phyloP scores from a whole-genome alignment of 495 filamentous ascomycete genomes.

The Tuber indicum region DNA sequence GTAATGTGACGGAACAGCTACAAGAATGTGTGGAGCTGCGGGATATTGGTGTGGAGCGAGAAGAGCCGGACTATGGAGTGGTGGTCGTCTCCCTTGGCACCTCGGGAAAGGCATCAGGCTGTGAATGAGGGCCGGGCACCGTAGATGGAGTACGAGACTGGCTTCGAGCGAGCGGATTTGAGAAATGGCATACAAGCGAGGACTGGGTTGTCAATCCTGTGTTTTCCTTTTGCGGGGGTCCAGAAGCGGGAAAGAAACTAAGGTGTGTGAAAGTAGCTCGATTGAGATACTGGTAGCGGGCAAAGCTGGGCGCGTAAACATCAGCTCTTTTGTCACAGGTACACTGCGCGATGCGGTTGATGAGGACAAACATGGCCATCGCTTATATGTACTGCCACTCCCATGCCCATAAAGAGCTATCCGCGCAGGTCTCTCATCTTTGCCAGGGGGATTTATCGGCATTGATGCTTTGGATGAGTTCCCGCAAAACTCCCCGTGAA shows the following conservation, averaged over 20 bases:
- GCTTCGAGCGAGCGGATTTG: too few species aligned
- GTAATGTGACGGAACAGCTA: not conserved
- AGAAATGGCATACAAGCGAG: too few species aligned
- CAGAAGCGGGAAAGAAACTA: not conserved
- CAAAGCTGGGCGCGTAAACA: not conserved
- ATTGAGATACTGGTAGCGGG: not conserved
- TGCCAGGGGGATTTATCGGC: not conserved
- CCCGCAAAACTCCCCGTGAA: not conserved
- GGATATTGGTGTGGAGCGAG: not conserved
- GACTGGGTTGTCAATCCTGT: not conserved
- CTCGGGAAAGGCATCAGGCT: too few species aligned
- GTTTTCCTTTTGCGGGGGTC: not conserved
- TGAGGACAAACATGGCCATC: not conserved
- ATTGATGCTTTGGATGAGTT: not conserved
- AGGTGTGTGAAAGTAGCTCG: not conserved
- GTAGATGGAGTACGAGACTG: too few species aligned
- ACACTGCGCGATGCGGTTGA: not conserved
- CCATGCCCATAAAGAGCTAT: not conserved
- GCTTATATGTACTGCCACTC: not conserved
- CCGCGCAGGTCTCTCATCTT: not conserved
- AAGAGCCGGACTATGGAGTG: not conserved
- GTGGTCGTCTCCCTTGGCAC: not conserved
- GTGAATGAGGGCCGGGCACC: too few species aligned
- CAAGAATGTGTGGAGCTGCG: not conserved
- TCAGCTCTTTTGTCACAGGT: not conserved